Evolutionary conservation across 352 stramenopile species (phyloP).

Genomic region (Phytophthora hybrid): DNA sequence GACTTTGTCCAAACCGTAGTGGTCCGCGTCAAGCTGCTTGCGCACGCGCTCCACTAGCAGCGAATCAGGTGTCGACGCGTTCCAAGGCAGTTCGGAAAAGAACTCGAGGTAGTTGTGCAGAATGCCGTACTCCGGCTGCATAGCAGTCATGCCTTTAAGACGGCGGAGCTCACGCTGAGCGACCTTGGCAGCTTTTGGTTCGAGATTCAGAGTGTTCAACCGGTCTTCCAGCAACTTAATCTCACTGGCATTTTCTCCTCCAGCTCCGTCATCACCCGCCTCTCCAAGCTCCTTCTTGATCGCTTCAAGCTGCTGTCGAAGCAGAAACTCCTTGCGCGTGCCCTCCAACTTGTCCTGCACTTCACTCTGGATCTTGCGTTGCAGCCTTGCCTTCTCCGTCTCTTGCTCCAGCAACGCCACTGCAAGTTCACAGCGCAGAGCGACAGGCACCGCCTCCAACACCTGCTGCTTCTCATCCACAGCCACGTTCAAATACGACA

Average conservation of each 20-base stretch:
- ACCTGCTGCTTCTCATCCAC: conserved; percentile 68
- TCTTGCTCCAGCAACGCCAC: conserved; percentile 60
- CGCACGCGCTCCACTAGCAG: conserved; percentile 64
- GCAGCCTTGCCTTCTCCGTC: conserved; percentile 68
- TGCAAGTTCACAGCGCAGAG: conserved; percentile 55
- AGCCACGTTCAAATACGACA: conserved; percentile 70
- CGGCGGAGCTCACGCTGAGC: conserved; percentile 67
- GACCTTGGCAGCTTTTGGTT: conserved; percentile 66
- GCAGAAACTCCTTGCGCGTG: conserved; percentile 92
- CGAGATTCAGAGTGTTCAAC: conserved; percentile 57
- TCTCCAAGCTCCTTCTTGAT: conserved; percentile 99
- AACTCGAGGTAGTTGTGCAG: conserved; percentile 88
- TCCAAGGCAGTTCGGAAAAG: conserved; percentile 80
- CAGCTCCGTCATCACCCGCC: conserved; percentile 48
- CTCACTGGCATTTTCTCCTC: conserved; percentile 47
- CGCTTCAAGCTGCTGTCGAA: conserved; percentile 98
- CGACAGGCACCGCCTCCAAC: conserved; percentile 57
- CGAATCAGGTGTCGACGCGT: conserved; percentile 58
- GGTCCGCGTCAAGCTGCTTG: conserved; percentile 75
- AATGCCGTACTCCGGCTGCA: conserved; percentile 81
- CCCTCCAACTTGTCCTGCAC: conserved; percentile 78
- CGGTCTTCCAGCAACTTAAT: conserved; percentile 71
- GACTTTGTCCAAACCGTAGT: conserved; percentile 86
- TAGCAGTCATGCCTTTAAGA: conserved; percentile 81
- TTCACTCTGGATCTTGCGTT: conserved; percentile 76